phyloP scores from a whole-genome alignment of 1,284 basidiomycete species.

The Volvariella surrecta region DNA sequence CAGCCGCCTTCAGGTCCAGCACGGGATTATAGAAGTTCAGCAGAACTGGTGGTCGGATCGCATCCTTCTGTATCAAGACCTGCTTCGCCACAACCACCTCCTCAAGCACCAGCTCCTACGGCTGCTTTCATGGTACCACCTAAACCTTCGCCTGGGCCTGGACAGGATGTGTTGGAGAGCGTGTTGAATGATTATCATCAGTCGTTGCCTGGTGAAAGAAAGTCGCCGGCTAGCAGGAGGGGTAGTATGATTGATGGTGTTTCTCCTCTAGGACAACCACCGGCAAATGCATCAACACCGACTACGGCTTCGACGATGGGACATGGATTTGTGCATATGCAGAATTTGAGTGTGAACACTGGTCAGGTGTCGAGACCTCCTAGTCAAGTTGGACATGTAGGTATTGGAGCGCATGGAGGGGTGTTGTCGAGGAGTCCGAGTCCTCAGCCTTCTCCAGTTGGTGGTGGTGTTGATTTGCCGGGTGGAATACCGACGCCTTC shows the following conservation, averaged over 20 bases:
- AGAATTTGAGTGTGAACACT: constrained; percentile 16
- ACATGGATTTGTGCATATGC: constrained; percentile 10
- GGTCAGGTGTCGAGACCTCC: constrained; percentile 36
- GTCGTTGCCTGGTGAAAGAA: constrained; percentile 81
- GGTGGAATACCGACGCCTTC: too few species aligned
- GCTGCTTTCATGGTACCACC: constrained; percentile 70
- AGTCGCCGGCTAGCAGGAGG: constrained; percentile 36
- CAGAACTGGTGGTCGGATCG: constrained; percentile 68
- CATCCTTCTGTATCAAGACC: constrained; percentile 67
- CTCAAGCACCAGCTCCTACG: too few species aligned
- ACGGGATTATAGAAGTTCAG: constrained; percentile 56
- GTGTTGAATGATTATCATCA: constrained; percentile 77
- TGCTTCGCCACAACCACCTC: constrained; percentile 61
- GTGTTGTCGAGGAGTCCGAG: constrained; percentile 36
- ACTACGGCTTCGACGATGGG: neutral
- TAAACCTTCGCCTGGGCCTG: constrained; percentile 32
- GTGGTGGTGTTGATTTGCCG: too few species aligned
- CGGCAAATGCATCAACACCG: constrained; percentile 10
- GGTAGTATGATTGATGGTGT: constrained; percentile 33
- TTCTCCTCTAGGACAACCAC: constrained; percentile 11
- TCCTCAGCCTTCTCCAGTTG: constrained; percentile 37
- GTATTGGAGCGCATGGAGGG: constrained; percentile 65
- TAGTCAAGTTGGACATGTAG: constrained; percentile 63
- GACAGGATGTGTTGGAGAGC: constrained; percentile 43
- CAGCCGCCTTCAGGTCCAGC: constrained; percentile 11